These are phyloP conservation scores for Ophiocordyceps australis DNA, from an alignment of 2,329 filamentous ascomycete genomes.

Conservation along the genomic window DNA sequence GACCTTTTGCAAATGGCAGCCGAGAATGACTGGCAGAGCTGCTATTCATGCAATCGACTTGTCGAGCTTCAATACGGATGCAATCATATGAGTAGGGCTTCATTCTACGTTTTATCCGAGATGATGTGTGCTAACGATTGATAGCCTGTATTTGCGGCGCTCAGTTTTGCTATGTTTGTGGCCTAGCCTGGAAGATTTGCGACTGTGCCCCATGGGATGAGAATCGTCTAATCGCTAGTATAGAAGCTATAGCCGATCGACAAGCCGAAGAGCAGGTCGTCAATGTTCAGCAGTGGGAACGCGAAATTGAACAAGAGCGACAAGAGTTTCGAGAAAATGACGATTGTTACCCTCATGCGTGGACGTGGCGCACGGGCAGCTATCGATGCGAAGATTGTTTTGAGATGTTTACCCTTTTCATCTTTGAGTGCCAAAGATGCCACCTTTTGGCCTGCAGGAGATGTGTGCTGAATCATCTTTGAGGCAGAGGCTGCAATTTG, in stretches of 20 bases:
- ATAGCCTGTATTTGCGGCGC: conserved; percentile 23
- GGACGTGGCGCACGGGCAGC: conserved; percentile 14
- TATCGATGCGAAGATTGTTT: conserved; percentile 24
- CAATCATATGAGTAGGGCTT: conserved; percentile 33
- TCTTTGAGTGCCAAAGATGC: conserved; percentile 28
- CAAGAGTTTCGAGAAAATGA: conserved; percentile 12
- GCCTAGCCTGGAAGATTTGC: conserved; percentile 21
- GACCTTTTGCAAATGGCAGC: conserved; percentile 19
- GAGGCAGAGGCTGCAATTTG: too few species aligned
- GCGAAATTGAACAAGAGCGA: neutral
- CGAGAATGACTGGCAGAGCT: conserved; percentile 28
- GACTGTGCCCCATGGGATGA: conserved; percentile 18
- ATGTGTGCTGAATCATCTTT: conserved; percentile 25
- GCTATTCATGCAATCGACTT: conserved; percentile 20
- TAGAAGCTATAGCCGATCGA: conserved; percentile 13
- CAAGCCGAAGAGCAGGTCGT: neutral
- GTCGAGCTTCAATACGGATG: conserved; percentile 30
- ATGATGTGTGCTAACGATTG: neutral
- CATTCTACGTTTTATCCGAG: neutral
- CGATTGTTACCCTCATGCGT: conserved; percentile 18
- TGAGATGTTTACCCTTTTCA: conserved; percentile 18
- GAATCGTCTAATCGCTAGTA: conserved; percentile 11
- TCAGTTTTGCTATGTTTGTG: conserved; percentile 30
- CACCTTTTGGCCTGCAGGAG: conserved; percentile 22
- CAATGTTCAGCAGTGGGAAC: neutral